Evolutionary conservation across 1,284 basidiomycete genomes (phyloP), one percentile per base, ranked within the genome.

Genomic region (Pterula multifida): DNA sequence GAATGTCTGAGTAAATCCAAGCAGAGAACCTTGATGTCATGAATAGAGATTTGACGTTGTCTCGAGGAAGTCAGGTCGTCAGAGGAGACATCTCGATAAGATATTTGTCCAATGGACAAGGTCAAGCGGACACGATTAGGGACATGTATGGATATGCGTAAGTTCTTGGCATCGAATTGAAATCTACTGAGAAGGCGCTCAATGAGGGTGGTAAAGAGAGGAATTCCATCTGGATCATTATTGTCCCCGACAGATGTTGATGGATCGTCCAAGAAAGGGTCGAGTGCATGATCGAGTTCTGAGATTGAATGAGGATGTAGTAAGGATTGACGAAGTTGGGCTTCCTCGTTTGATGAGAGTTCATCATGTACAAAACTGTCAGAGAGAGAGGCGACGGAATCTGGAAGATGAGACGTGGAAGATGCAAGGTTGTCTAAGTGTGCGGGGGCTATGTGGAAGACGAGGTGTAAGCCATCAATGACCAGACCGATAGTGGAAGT

Each of bases 321-420:
- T 44, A 90, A 68, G 1, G 88, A 90, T 54, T 81, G 71, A 56
- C 79, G 77, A n/a, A 93, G 72, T 47, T 75, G 69, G 13, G 76
- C 78, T 59, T 82, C 87, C 60, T 94, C 89, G 53, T 71, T 70
- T 4, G 76, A 69, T 36, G 79, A 75, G 44, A 94, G 69, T 59
- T 93, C 88, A 55, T 89, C 76, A 52, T 91, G 85, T 25, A 94
- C 70, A 64, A 95, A 94, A 9, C 82, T 81, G 58, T 89, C 86
- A 1, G 91, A 87, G 3, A 88, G 78, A 24, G 84, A 86, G 22
- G 76, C 78, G 19, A 92, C 83, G 19, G 89, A 90, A 45, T 83
- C 78, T 3, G 86, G 69, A 4, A 94, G 71, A 56, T 68, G 56
- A 26, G 58, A 57, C 4, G 56, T 47, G n/a, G 56, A 50, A 42